phyloP scores from a whole-genome alignment of 2,329 filamentous ascomycete genomes.

The Byssochlamys sp. region DNA sequence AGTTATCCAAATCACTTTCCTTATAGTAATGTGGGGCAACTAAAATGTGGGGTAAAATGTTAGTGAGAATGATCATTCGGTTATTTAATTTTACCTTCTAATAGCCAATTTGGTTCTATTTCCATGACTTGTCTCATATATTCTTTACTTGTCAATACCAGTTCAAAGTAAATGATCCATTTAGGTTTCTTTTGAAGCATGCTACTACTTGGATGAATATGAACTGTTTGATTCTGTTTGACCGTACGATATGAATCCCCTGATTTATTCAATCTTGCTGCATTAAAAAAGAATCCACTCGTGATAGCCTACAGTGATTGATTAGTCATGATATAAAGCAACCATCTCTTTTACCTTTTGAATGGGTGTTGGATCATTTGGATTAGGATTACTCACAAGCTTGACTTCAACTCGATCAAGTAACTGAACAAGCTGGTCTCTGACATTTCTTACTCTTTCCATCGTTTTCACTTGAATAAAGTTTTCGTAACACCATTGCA shows the following conservation, averaged over 20 bases:
- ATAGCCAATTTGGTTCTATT: no score
- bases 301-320: no score
- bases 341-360: no score
- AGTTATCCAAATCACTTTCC: no score
- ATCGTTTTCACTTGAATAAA: conserved; percentile 87
- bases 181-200: conserved; percentile 71
- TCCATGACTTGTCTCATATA: no score
- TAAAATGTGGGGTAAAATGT: no score
- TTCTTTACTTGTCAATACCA: conserved; percentile 90
- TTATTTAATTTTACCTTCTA: no score
- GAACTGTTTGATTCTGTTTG: conserved; percentile 80
- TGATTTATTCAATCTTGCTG: conserved; percentile 68
- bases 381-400: conserved; percentile 56
- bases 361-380: conserved; percentile 66
- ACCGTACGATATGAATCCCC: conserved; percentile 85
- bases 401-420: conserved; percentile 87
- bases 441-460: conserved; percentile 77
- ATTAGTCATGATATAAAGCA: no score
- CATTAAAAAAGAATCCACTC: conserved; percentile 92
- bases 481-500: conserved; percentile 82
- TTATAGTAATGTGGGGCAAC: no score
- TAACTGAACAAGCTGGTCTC: conserved; percentile 81
- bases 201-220: conserved; percentile 77
- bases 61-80: no score
- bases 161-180: conserved; percentile 75